phyloP scores from a whole-genome alignment of 768 basidiomycete species.

The Boletus reticuloceps region DNA sequence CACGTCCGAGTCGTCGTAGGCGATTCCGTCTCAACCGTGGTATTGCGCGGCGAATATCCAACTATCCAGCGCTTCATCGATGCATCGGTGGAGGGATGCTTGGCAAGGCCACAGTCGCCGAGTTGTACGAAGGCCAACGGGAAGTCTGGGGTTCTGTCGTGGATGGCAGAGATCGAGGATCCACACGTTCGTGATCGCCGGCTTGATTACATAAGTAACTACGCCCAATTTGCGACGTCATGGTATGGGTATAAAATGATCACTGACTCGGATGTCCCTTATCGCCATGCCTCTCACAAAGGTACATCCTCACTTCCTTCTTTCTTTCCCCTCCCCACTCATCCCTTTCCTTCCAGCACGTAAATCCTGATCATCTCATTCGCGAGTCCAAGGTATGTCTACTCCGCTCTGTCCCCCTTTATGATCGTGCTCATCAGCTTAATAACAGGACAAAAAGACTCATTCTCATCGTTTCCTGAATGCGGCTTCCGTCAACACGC shows the following conservation, averaged over 20 bases:
- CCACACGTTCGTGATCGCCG: no score
- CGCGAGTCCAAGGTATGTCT: slow-evolving; percentile 48
- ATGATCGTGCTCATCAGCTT: not conserved
- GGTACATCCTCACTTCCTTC: slow-evolving; percentile 29
- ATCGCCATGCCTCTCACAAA: slow-evolving; percentile 59
- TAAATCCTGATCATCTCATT: slow-evolving; percentile 68
- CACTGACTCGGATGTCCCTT: not conserved
- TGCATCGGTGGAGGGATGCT: no score
- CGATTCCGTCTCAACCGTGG: no score
- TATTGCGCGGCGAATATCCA: no score
- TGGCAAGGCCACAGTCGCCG: no score
- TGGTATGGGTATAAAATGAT: no score
- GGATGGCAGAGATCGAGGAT: no score
- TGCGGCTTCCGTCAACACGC: slow-evolving; percentile 28
- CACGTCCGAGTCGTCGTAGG: slow-evolving; percentile 8
- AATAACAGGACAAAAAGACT: slow-evolving; percentile 45
- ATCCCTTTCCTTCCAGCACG: slow-evolving; percentile 41
- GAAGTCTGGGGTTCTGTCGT: no score
- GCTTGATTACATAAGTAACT: no score
- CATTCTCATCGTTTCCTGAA: slow-evolving; percentile 35
- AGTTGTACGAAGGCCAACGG: no score
- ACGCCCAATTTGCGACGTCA: no score
- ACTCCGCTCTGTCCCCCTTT: not conserved
- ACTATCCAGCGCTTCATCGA: no score
- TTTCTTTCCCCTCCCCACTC: not conserved